These are phyloP conservation scores for Plasmopara halstedii DNA, from an alignment of 352 stramenopile genomes.

Conservation along the genomic window DNA sequence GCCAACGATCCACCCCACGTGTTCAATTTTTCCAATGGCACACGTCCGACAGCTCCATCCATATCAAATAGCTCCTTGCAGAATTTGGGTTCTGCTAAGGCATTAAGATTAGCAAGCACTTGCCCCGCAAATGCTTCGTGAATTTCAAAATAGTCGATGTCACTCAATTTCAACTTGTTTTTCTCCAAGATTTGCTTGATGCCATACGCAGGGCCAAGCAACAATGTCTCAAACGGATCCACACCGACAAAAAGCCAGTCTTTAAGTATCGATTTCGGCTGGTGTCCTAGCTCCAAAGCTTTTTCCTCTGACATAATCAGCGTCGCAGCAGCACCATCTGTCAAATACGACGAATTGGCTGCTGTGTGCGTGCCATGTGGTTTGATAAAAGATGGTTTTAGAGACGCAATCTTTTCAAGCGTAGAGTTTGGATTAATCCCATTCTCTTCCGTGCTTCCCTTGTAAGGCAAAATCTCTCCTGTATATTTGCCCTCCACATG, in stretches of 20 bases:
- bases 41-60: constrained; percentile 84
- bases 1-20: constrained; percentile 94
- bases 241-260: constrained; percentile 96
- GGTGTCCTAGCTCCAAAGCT: constrained; percentile 92
- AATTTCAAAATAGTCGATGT: constrained; percentile 99
- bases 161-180: constrained; percentile 84
- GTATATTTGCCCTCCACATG: constrained; percentile 93
- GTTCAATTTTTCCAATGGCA: constrained; percentile 96
- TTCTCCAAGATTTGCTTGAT: constrained; percentile 79
- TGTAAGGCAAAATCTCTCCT: constrained; percentile 90
- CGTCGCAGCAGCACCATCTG: constrained; percentile 92
- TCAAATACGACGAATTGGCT: constrained; percentile 97
- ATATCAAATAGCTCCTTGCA: constrained; percentile 92
- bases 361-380: constrained; percentile 97
- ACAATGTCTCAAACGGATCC: constrained; percentile 93
- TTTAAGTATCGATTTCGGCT: constrained; percentile 91
- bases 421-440: constrained; percentile 95
- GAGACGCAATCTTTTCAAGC: constrained; percentile 91
- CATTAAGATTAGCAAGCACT: constrained; percentile 96
- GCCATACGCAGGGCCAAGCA: constrained; percentile 94
- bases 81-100: constrained; percentile 91
- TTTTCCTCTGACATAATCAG: constrained; percentile 97
- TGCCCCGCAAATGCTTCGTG: constrained; percentile 99
- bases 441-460: constrained; percentile 94
- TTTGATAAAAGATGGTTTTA: constrained; percentile 98